phyloP scores from a whole-genome alignment of 805 yeast species.

The Suhomyces faveliae region DNA sequence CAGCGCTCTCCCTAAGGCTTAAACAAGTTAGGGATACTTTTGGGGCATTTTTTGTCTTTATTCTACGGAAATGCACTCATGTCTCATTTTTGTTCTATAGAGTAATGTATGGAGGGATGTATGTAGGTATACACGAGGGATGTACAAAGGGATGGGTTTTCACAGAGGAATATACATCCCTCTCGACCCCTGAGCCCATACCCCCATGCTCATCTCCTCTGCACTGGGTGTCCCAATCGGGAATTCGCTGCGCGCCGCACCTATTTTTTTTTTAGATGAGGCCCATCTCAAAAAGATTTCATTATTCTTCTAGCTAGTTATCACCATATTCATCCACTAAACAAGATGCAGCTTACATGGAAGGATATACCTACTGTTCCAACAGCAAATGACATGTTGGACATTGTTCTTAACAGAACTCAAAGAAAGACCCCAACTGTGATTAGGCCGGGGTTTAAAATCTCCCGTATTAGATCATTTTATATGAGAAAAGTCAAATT shows the following conservation, averaged over 20 bases:
- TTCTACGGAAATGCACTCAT: no score
- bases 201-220: background rate
- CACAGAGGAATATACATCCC: no score
- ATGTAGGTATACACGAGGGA: no score
- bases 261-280: constrained; percentile 11
- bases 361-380: constrained; percentile 97
- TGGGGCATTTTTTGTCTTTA: no score
- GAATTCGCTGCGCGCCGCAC: constrained; percentile 13
- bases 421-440: constrained; percentile 99
- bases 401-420: constrained; percentile 93
- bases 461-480: constrained; percentile 93
- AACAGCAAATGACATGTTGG: constrained; percentile 87
- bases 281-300: constrained; percentile 2
- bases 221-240: constrained; percentile 6
- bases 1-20: no score
- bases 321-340: background rate
- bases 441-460: constrained; percentile 92
- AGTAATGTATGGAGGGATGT: no score
- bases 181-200: no score
- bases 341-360: constrained; percentile 92
- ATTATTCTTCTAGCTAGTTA: background rate
- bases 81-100: no score
- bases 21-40: no score
- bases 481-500: constrained; percentile 97
- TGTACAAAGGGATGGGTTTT: no score